A percentile compares a stretch with the other conserved stretches of the same genome.
Evolutionary conservation across 1,284 basidiomycete species (phyloP).

Genomic region (Naganishia sp.): DNA sequence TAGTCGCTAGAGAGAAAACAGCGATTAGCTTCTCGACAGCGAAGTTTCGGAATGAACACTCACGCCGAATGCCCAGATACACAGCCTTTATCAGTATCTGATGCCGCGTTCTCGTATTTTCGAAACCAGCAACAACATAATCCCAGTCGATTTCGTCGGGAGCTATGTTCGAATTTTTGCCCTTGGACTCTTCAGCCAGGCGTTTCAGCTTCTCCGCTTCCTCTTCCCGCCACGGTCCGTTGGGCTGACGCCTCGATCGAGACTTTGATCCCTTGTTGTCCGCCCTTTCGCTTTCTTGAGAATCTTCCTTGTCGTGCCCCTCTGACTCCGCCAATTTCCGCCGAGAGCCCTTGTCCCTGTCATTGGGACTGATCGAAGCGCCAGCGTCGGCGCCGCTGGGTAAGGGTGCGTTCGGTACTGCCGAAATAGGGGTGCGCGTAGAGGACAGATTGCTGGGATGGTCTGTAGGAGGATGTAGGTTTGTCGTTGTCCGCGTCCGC

Average conservation of each 20-base stretch:
- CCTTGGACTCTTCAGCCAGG: constrained; percentile 29
- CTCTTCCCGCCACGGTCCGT: constrained; percentile 31
- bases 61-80: constrained; percentile 41
- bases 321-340: neutral
- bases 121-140: constrained; percentile 38
- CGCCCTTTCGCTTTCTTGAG: constrained; percentile 14
- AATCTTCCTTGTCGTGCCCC: constrained; percentile 14
- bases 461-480: constrained; percentile 1
- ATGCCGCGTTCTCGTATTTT: constrained; percentile 37
- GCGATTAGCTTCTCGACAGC: neutral
- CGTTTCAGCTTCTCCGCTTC: constrained; percentile 26
- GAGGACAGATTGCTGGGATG: constrained; percentile 16
- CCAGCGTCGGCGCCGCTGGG: neutral
- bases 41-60: constrained; percentile 12
- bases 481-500: constrained; percentile 1
- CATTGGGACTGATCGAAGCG: constrained; percentile 13
- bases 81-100: constrained; percentile 45
- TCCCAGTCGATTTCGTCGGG: constrained; percentile 40
- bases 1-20: constrained; percentile 25
- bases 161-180: constrained; percentile 26
- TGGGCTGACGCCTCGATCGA: constrained; percentile 25
- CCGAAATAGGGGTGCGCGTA: neutral
- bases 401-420: neutral
- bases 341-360: neutral
- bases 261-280: constrained; percentile 4